These are phyloP conservation scores for Lentinula sp. DNA, from an alignment of 768 basidiomycete species.

Conservation along the genomic window DNA sequence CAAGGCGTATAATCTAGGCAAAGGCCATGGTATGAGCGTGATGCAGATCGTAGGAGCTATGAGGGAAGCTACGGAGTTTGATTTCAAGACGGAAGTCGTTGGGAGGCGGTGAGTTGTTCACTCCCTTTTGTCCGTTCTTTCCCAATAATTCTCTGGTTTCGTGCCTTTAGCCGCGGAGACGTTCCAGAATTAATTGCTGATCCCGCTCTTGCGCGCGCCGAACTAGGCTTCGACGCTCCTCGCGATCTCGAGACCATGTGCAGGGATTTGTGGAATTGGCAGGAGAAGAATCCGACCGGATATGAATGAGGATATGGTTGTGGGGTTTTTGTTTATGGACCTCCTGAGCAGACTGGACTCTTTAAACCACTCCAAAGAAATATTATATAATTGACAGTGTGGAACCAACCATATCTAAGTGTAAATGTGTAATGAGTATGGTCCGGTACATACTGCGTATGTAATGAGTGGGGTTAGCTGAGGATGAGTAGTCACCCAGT, in stretches of 20 bases:
- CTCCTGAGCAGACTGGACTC: no score
- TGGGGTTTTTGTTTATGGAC: no score
- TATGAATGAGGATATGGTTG: slow-evolving; percentile 30
- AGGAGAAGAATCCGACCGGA: slow-evolving; percentile 83
- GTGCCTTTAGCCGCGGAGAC: slow-evolving; percentile 69
- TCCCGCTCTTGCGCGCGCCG: slow-evolving; percentile 83
- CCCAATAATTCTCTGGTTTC: neutral
- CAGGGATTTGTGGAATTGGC: slow-evolving; percentile 97
- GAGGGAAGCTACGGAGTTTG: slow-evolving; percentile 82
- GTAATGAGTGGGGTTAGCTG: no score
- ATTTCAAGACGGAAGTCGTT: slow-evolving; percentile 85
- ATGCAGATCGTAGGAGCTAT: slow-evolving; percentile 94
- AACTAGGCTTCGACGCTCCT: slow-evolving; percentile 87
- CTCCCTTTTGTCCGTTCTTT: neutral
- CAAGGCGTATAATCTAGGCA: slow-evolving; percentile 97
- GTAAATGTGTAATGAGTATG: no score
- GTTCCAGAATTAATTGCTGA: slow-evolving; percentile 96
- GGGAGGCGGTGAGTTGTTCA: slow-evolving; percentile 67
- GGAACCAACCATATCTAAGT: no score
- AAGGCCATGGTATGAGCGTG: slow-evolving; percentile 88
- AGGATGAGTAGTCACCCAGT: no score
- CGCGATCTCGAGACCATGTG: slow-evolving; percentile 89
- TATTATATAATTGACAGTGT: no score
- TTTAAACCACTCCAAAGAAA: no score
- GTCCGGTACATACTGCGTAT: no score